These are phyloP conservation scores for Naematelia aurantialba DNA, from an alignment of 768 basidiomycete genomes.

Conservation along the genomic window DNA sequence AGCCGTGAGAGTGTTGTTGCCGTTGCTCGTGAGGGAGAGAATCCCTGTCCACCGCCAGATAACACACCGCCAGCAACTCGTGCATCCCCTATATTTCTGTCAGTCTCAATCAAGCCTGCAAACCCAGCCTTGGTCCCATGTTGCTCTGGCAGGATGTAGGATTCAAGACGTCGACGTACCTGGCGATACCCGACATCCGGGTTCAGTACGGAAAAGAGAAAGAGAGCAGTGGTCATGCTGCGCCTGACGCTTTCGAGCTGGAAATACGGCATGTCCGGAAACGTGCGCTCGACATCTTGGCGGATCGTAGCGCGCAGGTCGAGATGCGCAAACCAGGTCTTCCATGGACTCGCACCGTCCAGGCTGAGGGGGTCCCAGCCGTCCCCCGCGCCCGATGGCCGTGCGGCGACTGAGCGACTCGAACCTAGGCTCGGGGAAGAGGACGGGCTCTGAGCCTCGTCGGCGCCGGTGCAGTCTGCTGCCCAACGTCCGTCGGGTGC, in stretches of 20 bases:
- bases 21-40: slow-evolving; percentile 57
- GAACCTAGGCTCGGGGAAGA: not conserved
- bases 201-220: slow-evolving; percentile 73
- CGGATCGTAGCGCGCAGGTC: slow-evolving; percentile 84
- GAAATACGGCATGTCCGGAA: slow-evolving; percentile 95
- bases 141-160: not conserved
- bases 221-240: slow-evolving; percentile 79
- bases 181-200: slow-evolving; percentile 88
- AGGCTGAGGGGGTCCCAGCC: slow-evolving; percentile 48
- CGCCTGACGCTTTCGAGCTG: slow-evolving; percentile 68
- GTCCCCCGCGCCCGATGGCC: not conserved
- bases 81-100: slow-evolving; percentile 72
- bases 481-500: slow-evolving; percentile 50
- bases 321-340: slow-evolving; percentile 81
- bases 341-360: slow-evolving; percentile 80
- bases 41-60: slow-evolving; percentile 78
- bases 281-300: slow-evolving; percentile 97
- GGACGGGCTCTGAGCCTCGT: not conserved
- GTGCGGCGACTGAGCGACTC: too few species aligned
- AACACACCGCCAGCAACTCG: slow-evolving; percentile 83
- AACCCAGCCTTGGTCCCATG: too few species aligned
- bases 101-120: not conserved
- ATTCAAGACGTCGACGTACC: slow-evolving; percentile 26
- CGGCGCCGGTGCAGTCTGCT: slow-evolving; percentile 36
- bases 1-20: not conserved